These are phyloP conservation scores for Alternaria rosae DNA, from an alignment of 2,329 filamentous ascomycete genomes.

Conservation along the genomic window DNA sequence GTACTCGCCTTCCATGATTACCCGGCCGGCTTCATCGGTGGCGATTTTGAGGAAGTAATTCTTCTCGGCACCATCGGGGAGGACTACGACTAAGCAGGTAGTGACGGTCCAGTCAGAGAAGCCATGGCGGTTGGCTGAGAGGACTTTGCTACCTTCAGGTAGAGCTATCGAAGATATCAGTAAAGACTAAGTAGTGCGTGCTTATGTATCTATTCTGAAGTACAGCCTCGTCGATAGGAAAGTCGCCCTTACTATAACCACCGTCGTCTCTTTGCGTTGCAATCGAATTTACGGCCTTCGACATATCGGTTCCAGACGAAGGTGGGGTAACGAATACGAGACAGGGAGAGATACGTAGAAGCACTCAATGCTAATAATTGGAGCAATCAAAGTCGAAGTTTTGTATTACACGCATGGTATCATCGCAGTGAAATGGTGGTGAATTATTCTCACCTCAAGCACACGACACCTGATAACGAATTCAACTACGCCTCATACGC, in stretches of 20 bases:
- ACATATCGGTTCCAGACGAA: background rate
- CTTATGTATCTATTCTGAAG: background rate
- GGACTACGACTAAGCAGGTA: background rate
- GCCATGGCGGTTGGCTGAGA: background rate
- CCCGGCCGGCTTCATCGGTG: background rate
- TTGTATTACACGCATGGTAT: background rate
- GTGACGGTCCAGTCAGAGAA: background rate
- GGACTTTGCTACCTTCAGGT: background rate
- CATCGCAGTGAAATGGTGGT: background rate
- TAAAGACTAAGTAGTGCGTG: rapidly evolving
- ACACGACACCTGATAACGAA: background rate
- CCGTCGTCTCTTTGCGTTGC: background rate
- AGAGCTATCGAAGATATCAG: background rate
- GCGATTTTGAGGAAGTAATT: background rate
- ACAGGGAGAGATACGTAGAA: background rate
- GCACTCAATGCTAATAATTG: background rate
- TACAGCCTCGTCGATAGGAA: background rate
- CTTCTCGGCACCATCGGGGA: background rate
- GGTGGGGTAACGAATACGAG: background rate
- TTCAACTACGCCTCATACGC: background rate
- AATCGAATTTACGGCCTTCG: background rate
- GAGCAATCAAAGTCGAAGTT: too few species aligned
- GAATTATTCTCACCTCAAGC: background rate
- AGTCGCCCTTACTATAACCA: background rate
- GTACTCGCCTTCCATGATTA: background rate